Base-by-base conservation (phyloP, 192 early-diverging fungal genomes). In the Umbelopsis sp. region DNA sequence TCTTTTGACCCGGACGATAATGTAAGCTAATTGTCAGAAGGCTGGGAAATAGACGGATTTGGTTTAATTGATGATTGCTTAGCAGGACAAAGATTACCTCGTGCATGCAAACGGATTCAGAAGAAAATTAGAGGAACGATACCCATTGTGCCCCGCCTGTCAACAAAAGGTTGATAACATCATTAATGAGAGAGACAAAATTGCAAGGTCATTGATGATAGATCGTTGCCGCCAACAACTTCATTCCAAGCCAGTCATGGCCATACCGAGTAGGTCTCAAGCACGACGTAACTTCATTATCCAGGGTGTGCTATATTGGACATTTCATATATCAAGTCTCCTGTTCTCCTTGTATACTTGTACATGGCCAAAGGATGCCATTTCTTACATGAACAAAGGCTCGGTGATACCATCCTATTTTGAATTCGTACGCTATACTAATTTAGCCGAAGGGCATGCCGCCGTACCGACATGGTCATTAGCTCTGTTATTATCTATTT, bases 1-100 rank as follows among this genome's bases (percentile, higher is more conserved):
- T 13, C 55, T 15, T 61, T 33, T 16, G 55, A 61, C 55, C 55
- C 55, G 27, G 55, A 61, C 18, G 55, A 61, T 18, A 61, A 61
- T 61, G 55, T 61, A 61, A 61, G 55, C 27, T 2, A 33, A 12
- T 6, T 6, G 5, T 9, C 37, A 10, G 25, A 23, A 5, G 0
- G 7, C 3, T 51, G 20, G 50, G 23, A 20, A 3, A 21, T 22
- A 20, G 20, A 23, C 6, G 23, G 10, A n/a, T 23, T 3, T 21
- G 49, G 2, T 51, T 23, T 52, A 5, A 23, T 52, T 11, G 20
- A 52, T 22, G 25, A 23, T 12, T 52, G 0, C 6, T 41, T 41
- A 4, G 6, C 48, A 61, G 55, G 55, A 61, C 11, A 61, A 61
- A 30, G 15, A 61, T 35, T 61, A 61, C 30, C 55, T 61, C 33